These are phyloP conservation scores for Pseudonitzschia delicatissima DNA, from an alignment of 108 stramenopile genomes.

Conservation along the genomic window DNA sequence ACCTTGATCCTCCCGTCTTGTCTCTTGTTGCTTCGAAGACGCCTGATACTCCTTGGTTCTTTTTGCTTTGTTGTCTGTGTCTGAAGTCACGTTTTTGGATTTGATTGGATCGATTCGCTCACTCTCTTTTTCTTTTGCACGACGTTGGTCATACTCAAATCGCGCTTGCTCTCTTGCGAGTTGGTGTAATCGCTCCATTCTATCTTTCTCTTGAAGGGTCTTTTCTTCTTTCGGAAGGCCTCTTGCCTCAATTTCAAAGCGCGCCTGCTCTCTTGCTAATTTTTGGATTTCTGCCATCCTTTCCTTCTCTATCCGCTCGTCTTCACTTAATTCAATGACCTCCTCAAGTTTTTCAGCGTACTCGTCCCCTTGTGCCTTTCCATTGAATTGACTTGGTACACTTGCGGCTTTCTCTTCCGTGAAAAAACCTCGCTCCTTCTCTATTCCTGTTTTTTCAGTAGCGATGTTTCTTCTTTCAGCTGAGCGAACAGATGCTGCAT, in stretches of 20 bases:
- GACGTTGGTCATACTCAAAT: constrained; percentile 1
- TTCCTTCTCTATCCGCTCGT: constrained; percentile 6
- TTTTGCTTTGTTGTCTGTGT: neutral
- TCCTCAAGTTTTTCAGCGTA: too few species aligned
- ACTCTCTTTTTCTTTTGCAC: neutral
- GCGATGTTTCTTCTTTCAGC: neutral
- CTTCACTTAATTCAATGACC: too few species aligned
- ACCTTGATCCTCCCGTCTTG: neutral
- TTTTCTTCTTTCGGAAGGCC: constrained; percentile 11
- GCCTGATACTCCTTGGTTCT: neutral
- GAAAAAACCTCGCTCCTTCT: constrained; percentile 3
- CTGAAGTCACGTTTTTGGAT: neutral
- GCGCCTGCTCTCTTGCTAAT: constrained; percentile 7
- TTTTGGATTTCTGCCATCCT: constrained; percentile 7
- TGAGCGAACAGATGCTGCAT: too few species aligned
- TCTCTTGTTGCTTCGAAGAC: neutral
- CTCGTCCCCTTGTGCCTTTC: too few species aligned
- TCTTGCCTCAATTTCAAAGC: neutral
- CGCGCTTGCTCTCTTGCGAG: constrained; percentile 10
- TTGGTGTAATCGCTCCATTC: constrained; percentile 13
- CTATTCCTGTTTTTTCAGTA: constrained; percentile 5
- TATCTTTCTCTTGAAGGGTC: neutral
- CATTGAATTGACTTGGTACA: neutral
- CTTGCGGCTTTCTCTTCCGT: neutral
- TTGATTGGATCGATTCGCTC: neutral